Conservation (phyloP, 805 yeast genomes). For the Saccharomycopsis sp. region DNA sequence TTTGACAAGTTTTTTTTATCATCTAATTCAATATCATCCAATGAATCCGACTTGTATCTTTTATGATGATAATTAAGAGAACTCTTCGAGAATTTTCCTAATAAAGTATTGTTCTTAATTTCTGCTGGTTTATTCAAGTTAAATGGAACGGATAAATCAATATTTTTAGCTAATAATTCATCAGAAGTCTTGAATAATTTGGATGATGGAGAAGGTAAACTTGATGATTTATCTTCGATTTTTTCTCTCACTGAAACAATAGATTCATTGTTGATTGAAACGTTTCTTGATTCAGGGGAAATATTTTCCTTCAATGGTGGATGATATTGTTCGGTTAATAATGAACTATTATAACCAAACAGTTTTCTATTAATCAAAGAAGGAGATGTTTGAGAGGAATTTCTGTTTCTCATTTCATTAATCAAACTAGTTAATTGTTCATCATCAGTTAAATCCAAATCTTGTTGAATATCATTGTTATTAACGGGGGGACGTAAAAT, state of each 20-base stretch:
- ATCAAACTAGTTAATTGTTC: slow-evolving; percentile 16
- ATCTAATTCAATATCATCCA: slow-evolving; percentile 7
- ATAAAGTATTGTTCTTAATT: too few species aligned
- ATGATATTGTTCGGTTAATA: background rate
- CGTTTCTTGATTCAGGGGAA: too few species aligned
- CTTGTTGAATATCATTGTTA: slow-evolving; percentile 7
- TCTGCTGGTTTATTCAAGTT: too few species aligned
- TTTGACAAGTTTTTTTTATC: background rate
- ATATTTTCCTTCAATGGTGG: too few species aligned
- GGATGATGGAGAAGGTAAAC: background rate
- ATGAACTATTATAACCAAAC: background rate
- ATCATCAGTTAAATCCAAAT: slow-evolving; percentile 17
- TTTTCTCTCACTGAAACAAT: slow-evolving; percentile 8
- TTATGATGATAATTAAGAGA: slow-evolving; percentile 14
- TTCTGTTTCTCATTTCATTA: slow-evolving; percentile 13
- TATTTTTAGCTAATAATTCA: too few species aligned
- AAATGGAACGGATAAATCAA: too few species aligned
- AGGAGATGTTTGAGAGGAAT: background rate
- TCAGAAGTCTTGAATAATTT: too few species aligned
- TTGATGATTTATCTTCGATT: background rate
- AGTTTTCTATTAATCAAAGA: background rate
- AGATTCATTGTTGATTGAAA: background rate
- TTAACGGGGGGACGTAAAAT: slow-evolving; percentile 14
- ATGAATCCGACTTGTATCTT: slow-evolving; percentile 16
- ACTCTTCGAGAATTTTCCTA: background rate